Percentiles rank a stretch among this genome's conserved stretches.
These are phyloP conservation scores for Monosporascus sp. DNA, from an alignment of 2,329 filamentous ascomycete genomes.

Conservation along the genomic window DNA sequence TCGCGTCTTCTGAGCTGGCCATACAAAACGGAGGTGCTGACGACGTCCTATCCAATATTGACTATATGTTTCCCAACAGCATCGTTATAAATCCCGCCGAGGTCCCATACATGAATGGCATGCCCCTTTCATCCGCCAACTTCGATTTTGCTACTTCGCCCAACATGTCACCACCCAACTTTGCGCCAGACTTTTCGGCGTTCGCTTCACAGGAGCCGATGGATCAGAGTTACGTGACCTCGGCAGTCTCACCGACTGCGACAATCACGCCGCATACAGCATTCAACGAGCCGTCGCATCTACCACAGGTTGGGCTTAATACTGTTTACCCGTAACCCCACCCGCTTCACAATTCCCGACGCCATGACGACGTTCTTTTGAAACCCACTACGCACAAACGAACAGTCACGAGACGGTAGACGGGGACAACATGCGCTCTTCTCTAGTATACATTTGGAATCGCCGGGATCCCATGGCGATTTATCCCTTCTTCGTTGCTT, in stretches of 20 bases:
- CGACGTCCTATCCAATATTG: constrained; percentile 10
- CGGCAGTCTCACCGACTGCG: constrained; percentile 21
- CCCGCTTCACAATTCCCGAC: too few species aligned
- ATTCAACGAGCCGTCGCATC: constrained; percentile 16
- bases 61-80: constrained; percentile 14
- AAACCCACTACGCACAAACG: not conserved
- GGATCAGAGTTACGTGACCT: constrained; percentile 15
- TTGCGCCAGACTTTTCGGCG: constrained; percentile 12
- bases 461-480: too few species aligned
- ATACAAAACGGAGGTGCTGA: not conserved
- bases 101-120: constrained; percentile 10
- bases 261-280: constrained; percentile 21
- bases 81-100: constrained; percentile 15
- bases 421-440: too few species aligned
- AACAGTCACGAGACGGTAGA: not conserved
- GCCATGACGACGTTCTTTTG: not conserved
- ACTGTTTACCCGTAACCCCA: constrained; percentile 14
- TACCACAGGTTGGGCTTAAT: constrained; percentile 21
- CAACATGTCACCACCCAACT: constrained; percentile 12
- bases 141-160: constrained; percentile 20
- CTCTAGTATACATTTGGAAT: too few species aligned
- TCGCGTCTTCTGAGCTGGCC: constrained; percentile 1
- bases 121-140: constrained; percentile 25
- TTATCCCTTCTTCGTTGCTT: too few species aligned
- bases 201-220: constrained; percentile 16